phyloP scores from a whole-genome alignment of 768 basidiomycete species.

The Rhodotorula taiwanensis region DNA sequence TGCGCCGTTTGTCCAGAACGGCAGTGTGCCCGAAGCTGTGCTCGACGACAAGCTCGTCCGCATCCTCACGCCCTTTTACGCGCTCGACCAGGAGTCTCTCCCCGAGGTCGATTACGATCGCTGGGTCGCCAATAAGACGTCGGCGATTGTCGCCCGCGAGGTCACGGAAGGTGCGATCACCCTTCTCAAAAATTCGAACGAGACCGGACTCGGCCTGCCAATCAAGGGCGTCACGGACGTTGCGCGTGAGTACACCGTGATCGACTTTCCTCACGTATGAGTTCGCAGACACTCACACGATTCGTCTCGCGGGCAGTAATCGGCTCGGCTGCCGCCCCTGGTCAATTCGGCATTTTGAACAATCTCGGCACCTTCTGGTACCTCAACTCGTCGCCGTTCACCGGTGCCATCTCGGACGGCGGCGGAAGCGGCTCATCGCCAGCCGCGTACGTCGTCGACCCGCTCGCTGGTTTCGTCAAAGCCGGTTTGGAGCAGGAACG shows the following conservation, averaged over 20 bases:
- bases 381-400: not conserved
- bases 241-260: conserved; percentile 2
- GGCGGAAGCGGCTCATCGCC: conserved; percentile 44
- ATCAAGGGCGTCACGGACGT: conserved; percentile 3
- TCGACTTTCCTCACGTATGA: too few relatives aligned
- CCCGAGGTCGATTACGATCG: not conserved
- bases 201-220: conserved; percentile 6
- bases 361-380: too few relatives aligned
- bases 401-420: conserved; percentile 28
- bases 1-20: conserved; percentile 3
- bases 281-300: too few relatives aligned
- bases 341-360: conserved; percentile 39
- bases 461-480: conserved; percentile 42
- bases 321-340: conserved; percentile 30
- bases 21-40: conserved; percentile 2
- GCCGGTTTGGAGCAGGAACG: conserved; percentile 38
- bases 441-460: conserved; percentile 41
- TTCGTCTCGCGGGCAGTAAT: not conserved
- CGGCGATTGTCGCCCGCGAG: conserved; percentile 10
- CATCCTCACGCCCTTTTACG: conserved; percentile 17
- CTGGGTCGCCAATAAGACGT: not conserved
- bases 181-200: conserved; percentile 30
- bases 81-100: conserved; percentile 2
- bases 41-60: conserved; percentile 29
- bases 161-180: conserved; percentile 20